phyloP scores from a whole-genome alignment of 139 green algal species.

The Micractinium conductrix region DNA sequence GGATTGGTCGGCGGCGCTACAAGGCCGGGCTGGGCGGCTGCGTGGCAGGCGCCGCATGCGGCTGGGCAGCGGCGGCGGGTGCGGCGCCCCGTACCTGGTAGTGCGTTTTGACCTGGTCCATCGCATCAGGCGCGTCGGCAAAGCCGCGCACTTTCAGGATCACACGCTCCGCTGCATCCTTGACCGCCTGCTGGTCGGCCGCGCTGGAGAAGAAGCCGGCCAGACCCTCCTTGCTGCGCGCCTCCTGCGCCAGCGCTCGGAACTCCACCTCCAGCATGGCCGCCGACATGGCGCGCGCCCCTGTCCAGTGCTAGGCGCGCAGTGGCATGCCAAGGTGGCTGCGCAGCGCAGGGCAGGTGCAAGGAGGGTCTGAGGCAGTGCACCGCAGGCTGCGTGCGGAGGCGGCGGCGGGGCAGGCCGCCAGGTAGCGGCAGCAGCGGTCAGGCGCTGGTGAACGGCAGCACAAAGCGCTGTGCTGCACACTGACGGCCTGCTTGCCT shows the following conservation, averaged over 20 bases:
- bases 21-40: neutral
- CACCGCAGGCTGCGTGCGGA: no score
- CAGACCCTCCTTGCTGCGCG: conserved; percentile 65
- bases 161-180: conserved; percentile 72
- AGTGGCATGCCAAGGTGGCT: no score
- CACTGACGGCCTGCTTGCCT: no score
- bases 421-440: no score
- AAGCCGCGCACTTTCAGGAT: conserved; percentile 63
- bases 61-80: neutral
- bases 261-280: conserved; percentile 72
- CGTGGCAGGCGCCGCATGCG: no score
- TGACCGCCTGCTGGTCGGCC: conserved; percentile 71
- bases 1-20: neutral
- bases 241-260: conserved; percentile 59
- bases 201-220: conserved; percentile 66
- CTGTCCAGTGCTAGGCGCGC: no score
- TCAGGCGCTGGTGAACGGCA: no score
- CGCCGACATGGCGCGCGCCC: neutral
- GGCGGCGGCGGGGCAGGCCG: no score
- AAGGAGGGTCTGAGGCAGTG: no score
- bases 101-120: conserved; percentile 58
- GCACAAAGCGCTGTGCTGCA: no score
- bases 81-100: neutral
- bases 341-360: no score
- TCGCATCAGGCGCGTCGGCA: conserved; percentile 32